Conservation (phyloP, 2,329 filamentous ascomycete species). For the Pseudocercospora musae region DNA sequence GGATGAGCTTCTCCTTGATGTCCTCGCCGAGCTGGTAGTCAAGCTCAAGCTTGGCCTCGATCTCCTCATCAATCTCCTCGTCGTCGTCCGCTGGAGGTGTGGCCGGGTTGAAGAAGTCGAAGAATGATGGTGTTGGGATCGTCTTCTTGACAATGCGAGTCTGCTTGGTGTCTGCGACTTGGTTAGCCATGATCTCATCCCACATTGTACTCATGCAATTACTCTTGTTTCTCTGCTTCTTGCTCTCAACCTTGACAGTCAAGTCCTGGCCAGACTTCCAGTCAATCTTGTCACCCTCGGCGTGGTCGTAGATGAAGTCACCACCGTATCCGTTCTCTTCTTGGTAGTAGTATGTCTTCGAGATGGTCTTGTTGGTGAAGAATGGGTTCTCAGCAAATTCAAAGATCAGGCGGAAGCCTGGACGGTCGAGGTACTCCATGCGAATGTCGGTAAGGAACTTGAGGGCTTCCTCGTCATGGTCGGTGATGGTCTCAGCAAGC, state of each 20-base stretch:
- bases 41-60: slow-evolving; percentile 95
- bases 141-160: slow-evolving; percentile 99
- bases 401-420: slow-evolving; percentile 97
- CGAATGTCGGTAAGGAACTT: slow-evolving; percentile 88
- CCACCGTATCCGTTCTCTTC: slow-evolving; percentile 98
- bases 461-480: slow-evolving; percentile 90
- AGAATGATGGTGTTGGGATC: slow-evolving; percentile 95
- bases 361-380: slow-evolving; percentile 95
- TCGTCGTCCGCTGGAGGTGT: slow-evolving; percentile 77
- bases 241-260: slow-evolving; percentile 92
- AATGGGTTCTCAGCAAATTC: slow-evolving; percentile 93
- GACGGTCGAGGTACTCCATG: slow-evolving; percentile 98
- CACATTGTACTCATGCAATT: slow-evolving; percentile 39
- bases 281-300: slow-evolving; percentile 95
- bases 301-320: slow-evolving; percentile 99
- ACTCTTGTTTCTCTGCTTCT: slow-evolving; percentile 99
- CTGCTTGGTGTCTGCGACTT: slow-evolving; percentile 83
- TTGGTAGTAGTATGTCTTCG: slow-evolving; percentile 99
- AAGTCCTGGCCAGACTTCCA: slow-evolving; percentile 93
- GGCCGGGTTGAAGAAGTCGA: slow-evolving; percentile 97
- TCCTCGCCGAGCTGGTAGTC: slow-evolving; percentile 99
- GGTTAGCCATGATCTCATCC: slow-evolving; percentile 19
- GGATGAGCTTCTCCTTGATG: slow-evolving; percentile 99
- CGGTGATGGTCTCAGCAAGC: slow-evolving; percentile 96
- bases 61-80: slow-evolving; percentile 79